These are phyloP conservation scores for Iris pallida DNA, from an alignment of 116 monocot genomes.

Conservation along the genomic window DNA sequence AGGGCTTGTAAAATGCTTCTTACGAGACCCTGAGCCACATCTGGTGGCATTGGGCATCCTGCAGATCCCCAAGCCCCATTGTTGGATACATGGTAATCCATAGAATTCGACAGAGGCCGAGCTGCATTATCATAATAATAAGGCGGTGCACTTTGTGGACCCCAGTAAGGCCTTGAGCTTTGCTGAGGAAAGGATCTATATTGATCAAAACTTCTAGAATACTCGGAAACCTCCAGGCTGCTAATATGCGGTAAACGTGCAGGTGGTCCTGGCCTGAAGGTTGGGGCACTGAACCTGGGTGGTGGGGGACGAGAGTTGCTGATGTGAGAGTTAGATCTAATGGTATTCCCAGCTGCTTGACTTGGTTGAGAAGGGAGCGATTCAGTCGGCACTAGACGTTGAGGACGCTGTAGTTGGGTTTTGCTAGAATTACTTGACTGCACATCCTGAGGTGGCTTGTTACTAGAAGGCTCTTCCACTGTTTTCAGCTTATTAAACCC, in stretches of 20 bases:
- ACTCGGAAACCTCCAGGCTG: slow-evolving; percentile 15
- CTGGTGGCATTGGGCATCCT: slow-evolving; percentile 1
- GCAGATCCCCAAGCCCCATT: slow-evolving; percentile 8
- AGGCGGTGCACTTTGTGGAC: slow-evolving; percentile 4
- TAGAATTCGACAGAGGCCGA: slow-evolving; percentile 7
- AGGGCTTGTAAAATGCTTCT: slow-evolving; percentile 43
- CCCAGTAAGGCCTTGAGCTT: background rate
- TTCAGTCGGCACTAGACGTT: background rate
- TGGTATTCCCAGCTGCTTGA: background rate
- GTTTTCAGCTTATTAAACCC: slow-evolving; percentile 1
- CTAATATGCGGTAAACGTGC: slow-evolving; percentile 23
- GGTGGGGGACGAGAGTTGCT: slow-evolving; percentile 12
- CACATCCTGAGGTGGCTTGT: background rate
- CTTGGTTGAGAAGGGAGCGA: background rate
- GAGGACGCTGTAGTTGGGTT: background rate
- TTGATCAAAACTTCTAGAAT: slow-evolving; percentile 19
- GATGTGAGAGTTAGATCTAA: background rate
- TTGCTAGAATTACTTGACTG: background rate
- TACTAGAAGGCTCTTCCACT: background rate
- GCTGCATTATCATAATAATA: slow-evolving; percentile 18
- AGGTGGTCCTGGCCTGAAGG: background rate
- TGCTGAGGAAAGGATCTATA: slow-evolving; percentile 1
- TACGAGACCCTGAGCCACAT: background rate
- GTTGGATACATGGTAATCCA: slow-evolving; percentile 1
- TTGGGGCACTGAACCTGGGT: slow-evolving; percentile 8